Base-by-base conservation (phyloP, 331 rosid species). In the Pyracantha coccinea region DNA sequence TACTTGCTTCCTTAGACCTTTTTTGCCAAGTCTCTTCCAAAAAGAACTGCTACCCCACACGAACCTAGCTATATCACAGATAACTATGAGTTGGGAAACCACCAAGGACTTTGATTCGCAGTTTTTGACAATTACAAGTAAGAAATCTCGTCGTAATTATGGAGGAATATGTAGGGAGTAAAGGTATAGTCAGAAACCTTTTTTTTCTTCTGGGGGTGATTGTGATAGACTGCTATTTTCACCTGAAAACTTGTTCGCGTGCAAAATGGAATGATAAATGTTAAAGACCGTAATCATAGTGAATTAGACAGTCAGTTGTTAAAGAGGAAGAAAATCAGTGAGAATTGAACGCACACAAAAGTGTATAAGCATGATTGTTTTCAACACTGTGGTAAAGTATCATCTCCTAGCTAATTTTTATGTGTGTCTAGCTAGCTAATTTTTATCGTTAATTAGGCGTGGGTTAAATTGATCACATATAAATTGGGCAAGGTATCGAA, bases 41-140 rank as follows among this genome's bases (percentile, higher is more conserved):
- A 79, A 59, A 72, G 29, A 63, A 81, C 53, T 7, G 76, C 16
- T 71, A 38, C 83, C 85, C 83, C 85, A 79, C 88, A 15, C 1
- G 2, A 58, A 15, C 31, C 8, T n/a, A 47, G 41, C 32, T 23
- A 53, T 53, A 16, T 53, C 57, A 53, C 8, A 52, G 59, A 80
- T 53, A 53, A 44, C 74, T 38, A 29, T 31, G 68, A 5, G 23
- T 62, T 62, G 38, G 21, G 41, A 62, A 27, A 28, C 68, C 14
- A 63, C 41, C 68, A 9, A 17, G 44, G 68, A 58, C 76, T 35
- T 58, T 5, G 25, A 2, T 58, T 72, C 17, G 13, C 6, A 58
- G 41, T 58, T 23, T 72, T 72, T 72, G 38, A 38, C 41, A 58
- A 4, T 23, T 72, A 38, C 76, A 72, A 72, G 76, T 19, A 50